phyloP scores from a whole-genome alignment of 495 filamentous ascomycete genomes.

The Podospora pseudoanserina region DNA sequence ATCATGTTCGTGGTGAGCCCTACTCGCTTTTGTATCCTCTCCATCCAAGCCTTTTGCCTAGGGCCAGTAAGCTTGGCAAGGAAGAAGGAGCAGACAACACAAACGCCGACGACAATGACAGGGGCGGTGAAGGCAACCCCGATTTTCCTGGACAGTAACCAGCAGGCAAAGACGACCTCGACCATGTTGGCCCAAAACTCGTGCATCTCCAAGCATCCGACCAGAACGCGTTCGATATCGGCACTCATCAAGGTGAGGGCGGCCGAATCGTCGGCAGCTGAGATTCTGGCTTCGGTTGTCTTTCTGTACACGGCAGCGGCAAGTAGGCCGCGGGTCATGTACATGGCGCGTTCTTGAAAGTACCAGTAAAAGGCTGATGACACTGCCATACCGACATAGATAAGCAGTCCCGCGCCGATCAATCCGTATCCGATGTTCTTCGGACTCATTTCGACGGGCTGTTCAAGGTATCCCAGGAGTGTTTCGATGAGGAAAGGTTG shows the following conservation, averaged over 20 bases:
- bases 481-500: constrained; percentile 63
- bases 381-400: constrained; percentile 31
- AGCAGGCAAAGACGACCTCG: constrained; percentile 55
- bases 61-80: constrained; percentile 25
- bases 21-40: constrained; percentile 36
- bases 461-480: constrained; percentile 44
- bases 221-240: constrained; percentile 40
- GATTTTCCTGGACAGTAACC: constrained; percentile 53
- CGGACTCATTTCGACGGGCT: constrained; percentile 36
- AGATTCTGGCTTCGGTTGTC: constrained; percentile 40
- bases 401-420: constrained; percentile 32
- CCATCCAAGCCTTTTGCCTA: constrained; percentile 46
- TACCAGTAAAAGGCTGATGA: constrained; percentile 55
- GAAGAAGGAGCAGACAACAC: constrained; percentile 22
- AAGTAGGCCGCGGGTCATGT: constrained; percentile 57
- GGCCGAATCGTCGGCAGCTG: constrained; percentile 46
- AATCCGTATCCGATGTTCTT: constrained; percentile 43
- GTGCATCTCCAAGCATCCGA: constrained; percentile 25
- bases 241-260: constrained; percentile 62
- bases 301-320: constrained; percentile 55
- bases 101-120: constrained; percentile 42
- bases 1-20: constrained; percentile 40
- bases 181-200: constrained; percentile 48
- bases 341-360: constrained; percentile 54
- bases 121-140: constrained; percentile 56